A percentile compares a stretch with the other conserved stretches of the same genome.
These are phyloP conservation scores for Podospora appendiculata DNA, from an alignment of 495 filamentous ascomycete genomes.

Conservation along the genomic window DNA sequence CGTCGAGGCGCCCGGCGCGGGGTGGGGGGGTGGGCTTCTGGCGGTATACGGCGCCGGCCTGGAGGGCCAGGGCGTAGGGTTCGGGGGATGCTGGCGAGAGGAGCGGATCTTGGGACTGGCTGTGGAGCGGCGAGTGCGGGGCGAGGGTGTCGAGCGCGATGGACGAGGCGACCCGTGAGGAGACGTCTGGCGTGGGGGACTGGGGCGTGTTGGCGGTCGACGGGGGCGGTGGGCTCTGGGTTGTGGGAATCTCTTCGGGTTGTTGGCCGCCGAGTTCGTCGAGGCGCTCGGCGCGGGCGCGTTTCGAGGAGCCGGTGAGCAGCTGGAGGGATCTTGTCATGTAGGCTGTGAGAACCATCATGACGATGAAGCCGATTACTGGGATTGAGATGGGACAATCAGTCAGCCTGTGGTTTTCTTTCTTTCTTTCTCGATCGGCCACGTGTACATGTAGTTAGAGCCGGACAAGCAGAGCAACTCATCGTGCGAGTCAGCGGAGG, in stretches of 20 bases:
- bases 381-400: neutral
- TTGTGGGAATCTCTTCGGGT: conserved; percentile 21
- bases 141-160: conserved; percentile 1
- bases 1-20: conserved; percentile 29
- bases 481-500: no score
- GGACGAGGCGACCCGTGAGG: neutral
- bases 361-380: conserved; percentile 46
- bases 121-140: neutral
- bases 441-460: neutral
- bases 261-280: conserved; percentile 34
- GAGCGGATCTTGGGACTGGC: conserved; percentile 1
- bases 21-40: conserved; percentile 29
- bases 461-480: neutral
- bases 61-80: neutral
- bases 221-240: neutral
- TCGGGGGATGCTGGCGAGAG: conserved; percentile 2
- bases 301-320: conserved; percentile 38
- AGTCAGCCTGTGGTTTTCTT: no score
- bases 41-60: neutral
- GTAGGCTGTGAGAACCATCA: conserved; percentile 39
- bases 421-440: neutral
- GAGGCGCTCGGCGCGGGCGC: conserved; percentile 37
- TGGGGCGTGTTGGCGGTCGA: neutral
- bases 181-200: neutral
- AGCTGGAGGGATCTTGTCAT: conserved; percentile 42